Conservation (phyloP, 106 monocot species). For the Dendrobium huoshanense region DNA sequence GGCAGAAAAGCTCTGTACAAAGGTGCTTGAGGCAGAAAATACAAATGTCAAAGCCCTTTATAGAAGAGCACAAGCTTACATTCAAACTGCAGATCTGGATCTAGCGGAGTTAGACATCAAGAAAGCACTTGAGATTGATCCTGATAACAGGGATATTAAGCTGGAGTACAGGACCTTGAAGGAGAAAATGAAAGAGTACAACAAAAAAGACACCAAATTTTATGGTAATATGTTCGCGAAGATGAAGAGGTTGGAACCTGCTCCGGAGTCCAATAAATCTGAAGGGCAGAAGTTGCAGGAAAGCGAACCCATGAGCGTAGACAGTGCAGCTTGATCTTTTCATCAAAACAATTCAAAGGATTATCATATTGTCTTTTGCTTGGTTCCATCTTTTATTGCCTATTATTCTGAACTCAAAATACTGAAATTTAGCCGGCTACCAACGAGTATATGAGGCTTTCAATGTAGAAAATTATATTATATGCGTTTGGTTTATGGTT, state of each 20-base stretch:
- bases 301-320: constrained; percentile 33
- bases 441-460: too few species aligned
- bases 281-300: constrained; percentile 16
- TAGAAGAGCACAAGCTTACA: constrained; percentile 73
- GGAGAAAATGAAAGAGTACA: constrained; percentile 85
- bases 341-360: neutral
- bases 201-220: constrained; percentile 86
- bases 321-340: constrained; percentile 31
- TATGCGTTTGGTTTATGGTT: too few species aligned
- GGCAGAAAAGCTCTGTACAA: constrained; percentile 50
- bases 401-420: too few species aligned
- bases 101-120: constrained; percentile 81
- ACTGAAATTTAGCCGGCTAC: too few species aligned
- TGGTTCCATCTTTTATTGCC: too few species aligned
- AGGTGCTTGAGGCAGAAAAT: constrained; percentile 71
- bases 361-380: too few species aligned
- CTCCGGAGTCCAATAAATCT: constrained; percentile 21
- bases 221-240: constrained; percentile 93
- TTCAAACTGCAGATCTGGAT: constrained; percentile 65
- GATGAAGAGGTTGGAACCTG: constrained; percentile 44
- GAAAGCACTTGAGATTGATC: constrained; percentile 82
- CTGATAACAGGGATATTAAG: constrained; percentile 45
- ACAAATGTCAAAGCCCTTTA: constrained; percentile 80
- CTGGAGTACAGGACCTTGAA: constrained; percentile 81
- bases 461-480: too few species aligned